A percentile compares a stretch with the other conserved stretches of the same genome.
These are phyloP conservation scores for Litsea cubeba DNA, from an alignment of 164 flowering plant species.

Conservation along the genomic window DNA sequence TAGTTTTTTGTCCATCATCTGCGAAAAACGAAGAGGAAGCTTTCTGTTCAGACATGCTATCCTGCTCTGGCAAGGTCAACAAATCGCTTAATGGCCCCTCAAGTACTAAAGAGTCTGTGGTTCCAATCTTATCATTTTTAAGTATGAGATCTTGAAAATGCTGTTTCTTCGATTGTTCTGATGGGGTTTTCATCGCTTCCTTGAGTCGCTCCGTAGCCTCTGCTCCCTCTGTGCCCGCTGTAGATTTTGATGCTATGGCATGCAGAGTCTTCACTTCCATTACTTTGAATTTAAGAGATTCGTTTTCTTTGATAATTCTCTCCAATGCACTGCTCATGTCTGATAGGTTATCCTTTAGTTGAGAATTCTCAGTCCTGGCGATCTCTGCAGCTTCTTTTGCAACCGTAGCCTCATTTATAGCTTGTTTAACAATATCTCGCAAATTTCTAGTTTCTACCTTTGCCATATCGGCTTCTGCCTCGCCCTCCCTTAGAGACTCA, in stretches of 20 bases:
- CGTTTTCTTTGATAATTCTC: conserved; percentile 40
- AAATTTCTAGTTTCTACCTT: conserved; percentile 62
- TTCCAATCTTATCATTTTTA: conserved; percentile 22
- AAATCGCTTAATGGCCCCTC: conserved; percentile 58
- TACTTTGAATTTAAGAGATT: conserved; percentile 41
- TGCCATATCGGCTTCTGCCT: conserved; percentile 19
- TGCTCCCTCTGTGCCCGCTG: background rate
- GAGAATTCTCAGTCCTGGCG: conserved; percentile 64
- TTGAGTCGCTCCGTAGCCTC: conserved; percentile 22
- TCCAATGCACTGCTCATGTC: conserved; percentile 52
- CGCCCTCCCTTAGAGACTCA: background rate
- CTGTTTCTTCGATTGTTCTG: background rate
- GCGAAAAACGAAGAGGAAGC: conserved; percentile 21
- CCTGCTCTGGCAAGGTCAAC: conserved; percentile 22
- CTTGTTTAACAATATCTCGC: conserved; percentile 80
- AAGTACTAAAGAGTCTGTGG: conserved; percentile 35
- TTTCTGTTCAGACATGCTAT: conserved; percentile 10
- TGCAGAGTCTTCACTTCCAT: conserved; percentile 50
- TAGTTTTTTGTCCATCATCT: conserved; percentile 30
- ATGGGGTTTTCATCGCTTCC: conserved; percentile 8
- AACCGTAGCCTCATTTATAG: conserved; percentile 66
- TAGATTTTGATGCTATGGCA: background rate
- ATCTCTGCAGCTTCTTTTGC: conserved; percentile 82
- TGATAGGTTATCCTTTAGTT: conserved; percentile 51
- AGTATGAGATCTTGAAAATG: conserved; percentile 21